Conservation (phyloP, 352 stramenopile genomes). For the Phytophthora idaei region DNA sequence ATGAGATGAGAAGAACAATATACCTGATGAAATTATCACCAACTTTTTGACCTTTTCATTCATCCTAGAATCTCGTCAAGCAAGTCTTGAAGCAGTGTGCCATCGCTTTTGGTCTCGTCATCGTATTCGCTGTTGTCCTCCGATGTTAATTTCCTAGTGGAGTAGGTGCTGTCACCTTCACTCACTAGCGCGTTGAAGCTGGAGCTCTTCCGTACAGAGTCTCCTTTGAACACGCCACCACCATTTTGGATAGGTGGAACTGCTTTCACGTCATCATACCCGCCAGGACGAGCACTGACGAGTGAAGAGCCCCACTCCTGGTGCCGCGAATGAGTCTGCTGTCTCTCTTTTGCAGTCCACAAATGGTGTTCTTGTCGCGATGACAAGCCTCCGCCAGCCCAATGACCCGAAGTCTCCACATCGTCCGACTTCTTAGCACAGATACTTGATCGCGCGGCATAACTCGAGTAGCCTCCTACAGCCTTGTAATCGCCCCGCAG, state of each 20-base stretch:
- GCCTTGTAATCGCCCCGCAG: constrained; percentile 25
- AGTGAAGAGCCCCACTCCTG: constrained; percentile 31
- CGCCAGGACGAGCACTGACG: constrained; percentile 18
- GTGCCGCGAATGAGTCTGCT: constrained; percentile 19
- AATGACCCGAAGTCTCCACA: constrained; percentile 11
- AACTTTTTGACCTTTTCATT: neutral
- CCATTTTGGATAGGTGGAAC: constrained; percentile 17
- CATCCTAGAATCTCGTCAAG: constrained; percentile 71
- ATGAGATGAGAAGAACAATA: constrained; percentile 47
- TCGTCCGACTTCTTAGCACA: constrained; percentile 25
- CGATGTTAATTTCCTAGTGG: constrained; percentile 32
- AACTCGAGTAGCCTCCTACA: constrained; percentile 14
- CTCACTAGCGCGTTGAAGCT: constrained; percentile 20
- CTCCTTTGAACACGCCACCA: constrained; percentile 17
- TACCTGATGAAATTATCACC: constrained; percentile 69
- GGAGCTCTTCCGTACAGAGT: constrained; percentile 20
- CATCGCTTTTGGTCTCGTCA: constrained; percentile 35
- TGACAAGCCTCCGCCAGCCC: constrained; percentile 21
- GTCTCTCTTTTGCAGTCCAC: constrained; percentile 27
- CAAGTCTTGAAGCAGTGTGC: constrained; percentile 67
- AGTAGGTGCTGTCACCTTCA: constrained; percentile 24
- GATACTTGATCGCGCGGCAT: constrained; percentile 8
- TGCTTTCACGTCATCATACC: constrained; percentile 22
- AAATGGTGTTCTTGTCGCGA: constrained; percentile 31
- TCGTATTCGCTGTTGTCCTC: constrained; percentile 37